Percentiles rank a stretch among this genome's conserved stretches.
Conservation (phyloP, 2,329 filamentous ascomycete species). For the Cryoendolithus antarcticus region DNA sequence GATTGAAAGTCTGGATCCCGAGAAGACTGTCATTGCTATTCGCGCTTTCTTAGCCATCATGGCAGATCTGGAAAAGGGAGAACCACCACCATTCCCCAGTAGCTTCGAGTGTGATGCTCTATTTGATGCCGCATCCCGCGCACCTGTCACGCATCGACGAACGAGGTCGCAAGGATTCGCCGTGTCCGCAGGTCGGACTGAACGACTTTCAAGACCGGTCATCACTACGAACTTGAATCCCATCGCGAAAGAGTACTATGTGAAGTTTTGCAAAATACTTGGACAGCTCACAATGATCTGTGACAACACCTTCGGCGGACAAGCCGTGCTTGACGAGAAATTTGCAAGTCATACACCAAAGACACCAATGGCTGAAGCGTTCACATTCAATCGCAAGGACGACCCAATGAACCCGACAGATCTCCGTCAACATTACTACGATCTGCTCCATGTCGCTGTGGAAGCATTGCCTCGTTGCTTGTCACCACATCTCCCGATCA, state of each 20-base stretch:
- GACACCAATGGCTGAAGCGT: conserved; percentile 87
- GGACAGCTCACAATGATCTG: conserved; percentile 94
- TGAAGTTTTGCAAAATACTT: conserved; percentile 84
- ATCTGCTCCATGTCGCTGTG: conserved; percentile 86
- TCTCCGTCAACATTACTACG: conserved; percentile 88
- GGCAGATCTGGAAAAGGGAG: conserved; percentile 77
- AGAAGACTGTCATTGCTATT: conserved; percentile 95
- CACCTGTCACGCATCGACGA: conserved; percentile 22
- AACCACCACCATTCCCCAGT: conserved; percentile 74
- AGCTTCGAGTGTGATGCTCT: conserved; percentile 40
- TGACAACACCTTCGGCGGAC: conserved; percentile 92
- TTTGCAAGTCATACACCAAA: conserved; percentile 80
- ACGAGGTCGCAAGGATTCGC: conserved; percentile 25
- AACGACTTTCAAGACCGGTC: conserved; percentile 53
- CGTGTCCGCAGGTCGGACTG: conserved; percentile 39
- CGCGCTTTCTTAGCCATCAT: conserved; percentile 87
- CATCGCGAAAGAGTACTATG: conserved; percentile 70
- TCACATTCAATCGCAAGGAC: conserved; percentile 77
- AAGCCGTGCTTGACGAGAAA: conserved; percentile 90
- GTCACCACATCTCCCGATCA: conserved; percentile 81
- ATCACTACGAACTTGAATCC: conserved; percentile 55
- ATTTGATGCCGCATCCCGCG: conserved; percentile 26
- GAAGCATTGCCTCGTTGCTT: conserved; percentile 91
- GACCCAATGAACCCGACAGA: conserved; percentile 62
- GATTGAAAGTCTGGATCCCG: conserved; percentile 87